These are phyloP conservation scores for Cladosporium sp. DNA, from an alignment of 2,329 filamentous ascomycete species.

Conservation along the genomic window DNA sequence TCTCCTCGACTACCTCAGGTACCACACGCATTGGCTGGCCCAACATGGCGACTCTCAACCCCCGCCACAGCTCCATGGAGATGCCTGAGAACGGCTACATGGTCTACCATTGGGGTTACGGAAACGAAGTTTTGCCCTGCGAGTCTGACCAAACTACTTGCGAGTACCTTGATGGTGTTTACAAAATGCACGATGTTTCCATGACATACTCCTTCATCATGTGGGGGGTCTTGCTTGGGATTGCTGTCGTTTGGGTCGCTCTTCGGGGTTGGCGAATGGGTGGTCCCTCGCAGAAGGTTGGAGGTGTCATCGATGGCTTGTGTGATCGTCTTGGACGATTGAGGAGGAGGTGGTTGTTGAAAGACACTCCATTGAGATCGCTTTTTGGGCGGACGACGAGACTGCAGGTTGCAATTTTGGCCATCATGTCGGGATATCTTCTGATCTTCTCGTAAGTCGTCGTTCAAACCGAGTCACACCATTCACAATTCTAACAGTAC, in stretches of 20 bases:
- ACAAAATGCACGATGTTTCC: constrained; percentile 47
- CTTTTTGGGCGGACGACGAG: constrained; percentile 64
- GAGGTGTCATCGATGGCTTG: constrained; percentile 16
- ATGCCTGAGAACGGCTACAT: constrained; percentile 3
- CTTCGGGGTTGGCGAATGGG: constrained; percentile 24
- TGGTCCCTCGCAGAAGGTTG: constrained; percentile 13
- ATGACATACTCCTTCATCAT: constrained; percentile 53
- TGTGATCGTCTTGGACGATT: constrained; percentile 6
- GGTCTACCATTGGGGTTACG: constrained; percentile 50
- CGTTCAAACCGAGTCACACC: background rate
- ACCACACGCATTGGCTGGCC: constrained; percentile 9
- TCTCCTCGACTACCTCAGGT: background rate
- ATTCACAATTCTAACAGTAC: constrained; percentile 34
- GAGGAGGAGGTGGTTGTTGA: constrained; percentile 51
- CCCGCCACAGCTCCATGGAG: constrained; percentile 5
- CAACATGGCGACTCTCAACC: constrained; percentile 5
- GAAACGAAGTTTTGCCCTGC: constrained; percentile 49
- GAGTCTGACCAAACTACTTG: constrained; percentile 53
- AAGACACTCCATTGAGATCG: constrained; percentile 47
- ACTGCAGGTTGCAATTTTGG: constrained; percentile 59
- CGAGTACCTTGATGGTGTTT: constrained; percentile 52
- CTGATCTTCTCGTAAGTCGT: constrained; percentile 53
- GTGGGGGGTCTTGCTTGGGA: constrained; percentile 48
- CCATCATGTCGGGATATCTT: constrained; percentile 55
- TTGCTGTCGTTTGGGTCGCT: constrained; percentile 41